These are phyloP conservation scores for Viola pubescens DNA, from an alignment of 441 rosid species.

Conservation along the genomic window DNA sequence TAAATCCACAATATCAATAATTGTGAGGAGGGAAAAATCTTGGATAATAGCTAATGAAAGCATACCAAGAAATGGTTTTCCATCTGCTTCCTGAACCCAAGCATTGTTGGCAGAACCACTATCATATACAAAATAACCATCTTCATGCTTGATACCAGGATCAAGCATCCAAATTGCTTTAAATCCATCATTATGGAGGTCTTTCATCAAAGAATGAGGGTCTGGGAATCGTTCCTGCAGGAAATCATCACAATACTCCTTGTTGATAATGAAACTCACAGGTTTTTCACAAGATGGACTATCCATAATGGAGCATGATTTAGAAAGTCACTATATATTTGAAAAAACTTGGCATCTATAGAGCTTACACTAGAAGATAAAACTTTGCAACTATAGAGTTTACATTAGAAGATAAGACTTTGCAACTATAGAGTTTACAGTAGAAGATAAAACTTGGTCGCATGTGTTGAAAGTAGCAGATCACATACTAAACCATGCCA, in stretches of 20 bases:
- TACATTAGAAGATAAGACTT: too few species aligned
- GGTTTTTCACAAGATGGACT: neutral
- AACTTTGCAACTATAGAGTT: too few species aligned
- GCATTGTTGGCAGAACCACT: constrained; percentile 57
- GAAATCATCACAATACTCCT: constrained; percentile 6
- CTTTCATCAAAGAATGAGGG: constrained; percentile 52
- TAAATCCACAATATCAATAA: constrained; percentile 11
- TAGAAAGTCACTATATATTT: too few species aligned
- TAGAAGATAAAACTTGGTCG: too few species aligned
- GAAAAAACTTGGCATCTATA: too few species aligned
- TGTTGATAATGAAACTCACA: neutral
- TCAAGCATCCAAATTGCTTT: constrained; percentile 98
- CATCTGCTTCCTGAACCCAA: constrained; percentile 69
- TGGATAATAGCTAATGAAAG: constrained; percentile 12
- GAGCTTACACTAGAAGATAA: too few species aligned
- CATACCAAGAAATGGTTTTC: constrained; percentile 59
- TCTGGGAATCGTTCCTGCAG: constrained; percentile 64
- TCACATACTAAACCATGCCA: too few species aligned
- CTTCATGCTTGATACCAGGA: constrained; percentile 84
- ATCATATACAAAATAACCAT: constrained; percentile 61
- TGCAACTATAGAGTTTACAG: too few species aligned
- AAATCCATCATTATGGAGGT: constrained; percentile 62
- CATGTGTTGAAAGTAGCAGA: too few species aligned
- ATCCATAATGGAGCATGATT: too few species aligned
- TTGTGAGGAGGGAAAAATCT: constrained; percentile 2